Evolutionary conservation across 2,329 filamentous ascomycete species (phyloP).

Genomic region (Coleophoma crateriformis): DNA sequence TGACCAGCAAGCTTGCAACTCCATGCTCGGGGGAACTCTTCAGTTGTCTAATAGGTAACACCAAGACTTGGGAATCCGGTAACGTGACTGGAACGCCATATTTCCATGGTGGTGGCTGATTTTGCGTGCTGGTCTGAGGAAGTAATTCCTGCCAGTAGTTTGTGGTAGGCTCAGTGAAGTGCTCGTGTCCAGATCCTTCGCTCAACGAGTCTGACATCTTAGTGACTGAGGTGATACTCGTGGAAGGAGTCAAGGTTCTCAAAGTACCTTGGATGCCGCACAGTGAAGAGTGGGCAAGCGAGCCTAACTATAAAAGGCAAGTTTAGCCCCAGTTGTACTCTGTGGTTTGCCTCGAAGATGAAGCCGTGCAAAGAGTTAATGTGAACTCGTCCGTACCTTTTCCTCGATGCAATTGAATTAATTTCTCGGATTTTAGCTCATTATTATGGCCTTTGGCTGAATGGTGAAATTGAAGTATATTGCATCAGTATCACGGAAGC

Average conservation of each 20-base stretch:
- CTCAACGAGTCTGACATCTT: neutral
- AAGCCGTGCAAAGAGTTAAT: neutral
- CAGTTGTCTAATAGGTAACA: constrained; percentile 17
- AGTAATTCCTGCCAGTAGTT: constrained; percentile 20
- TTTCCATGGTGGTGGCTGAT: constrained; percentile 10
- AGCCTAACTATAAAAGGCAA: neutral
- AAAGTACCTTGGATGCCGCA: neutral
- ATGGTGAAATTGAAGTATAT: too few species aligned
- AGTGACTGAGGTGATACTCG: neutral
- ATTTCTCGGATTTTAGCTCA: too few species aligned
- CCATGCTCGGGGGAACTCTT: constrained; percentile 11
- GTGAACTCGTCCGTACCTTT: too few species aligned
- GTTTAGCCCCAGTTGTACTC: neutral
- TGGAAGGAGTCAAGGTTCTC: neutral
- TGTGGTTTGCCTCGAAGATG: neutral
- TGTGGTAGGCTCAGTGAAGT: constrained; percentile 20
- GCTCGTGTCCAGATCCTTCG: constrained; percentile 1
- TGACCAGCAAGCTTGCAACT: constrained; percentile 20
- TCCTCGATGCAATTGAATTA: too few species aligned
- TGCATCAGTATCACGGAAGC: too few species aligned
- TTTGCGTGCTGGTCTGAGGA: neutral
- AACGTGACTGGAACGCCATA: constrained; percentile 15
- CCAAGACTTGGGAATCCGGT: constrained; percentile 15
- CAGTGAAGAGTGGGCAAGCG: neutral
- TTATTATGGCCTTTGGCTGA: too few species aligned